These are phyloP conservation scores for Celoporthe dispersa DNA, from an alignment of 2,329 filamentous ascomycete genomes.

Conservation along the genomic window DNA sequence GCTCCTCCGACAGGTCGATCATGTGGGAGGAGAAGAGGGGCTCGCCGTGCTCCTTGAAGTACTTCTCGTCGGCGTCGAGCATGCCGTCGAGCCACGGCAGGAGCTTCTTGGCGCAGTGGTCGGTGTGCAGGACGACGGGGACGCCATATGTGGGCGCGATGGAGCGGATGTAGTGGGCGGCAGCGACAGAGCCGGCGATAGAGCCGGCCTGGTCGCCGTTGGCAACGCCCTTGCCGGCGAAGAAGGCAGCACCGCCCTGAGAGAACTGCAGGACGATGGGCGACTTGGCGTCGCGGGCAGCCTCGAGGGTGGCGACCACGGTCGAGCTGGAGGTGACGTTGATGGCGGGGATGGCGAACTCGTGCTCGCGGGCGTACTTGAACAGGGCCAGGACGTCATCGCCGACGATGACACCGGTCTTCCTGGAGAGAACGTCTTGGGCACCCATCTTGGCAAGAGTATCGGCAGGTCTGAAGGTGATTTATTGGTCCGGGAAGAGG, in stretches of 20 bases:
- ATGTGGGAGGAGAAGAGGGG: conserved; percentile 97
- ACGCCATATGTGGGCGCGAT: conserved; percentile 86
- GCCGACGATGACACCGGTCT: conserved; percentile 68
- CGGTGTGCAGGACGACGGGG: conserved; percentile 92
- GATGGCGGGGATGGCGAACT: conserved; percentile 87
- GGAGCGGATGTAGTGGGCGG: conserved; percentile 89
- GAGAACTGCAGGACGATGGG: conserved; percentile 93
- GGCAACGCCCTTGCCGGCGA: conserved; percentile 86
- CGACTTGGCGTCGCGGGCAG: conserved; percentile 87
- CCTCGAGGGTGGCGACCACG: conserved; percentile 82
- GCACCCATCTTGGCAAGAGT: conserved; percentile 44
- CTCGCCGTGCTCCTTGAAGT: conserved; percentile 91
- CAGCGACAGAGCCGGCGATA: conserved; percentile 84
- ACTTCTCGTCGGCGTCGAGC: conserved; percentile 89
- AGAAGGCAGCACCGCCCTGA: conserved; percentile 92
- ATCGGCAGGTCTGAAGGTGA: not conserved
- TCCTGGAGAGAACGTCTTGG: conserved; percentile 62
- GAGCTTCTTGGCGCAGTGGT: conserved; percentile 99
- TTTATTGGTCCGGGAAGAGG: not conserved
- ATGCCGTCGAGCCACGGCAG: conserved; percentile 97
- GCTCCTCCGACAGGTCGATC: conserved; percentile 96
- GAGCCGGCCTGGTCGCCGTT: conserved; percentile 85
- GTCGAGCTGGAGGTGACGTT: conserved; percentile 93
- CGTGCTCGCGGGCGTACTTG: conserved; percentile 84
- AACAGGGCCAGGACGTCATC: conserved; percentile 62